Evolutionary conservation across 1,284 basidiomycete species (phyloP).

Genomic region (Cutaneotrichosporon sp.): DNA sequence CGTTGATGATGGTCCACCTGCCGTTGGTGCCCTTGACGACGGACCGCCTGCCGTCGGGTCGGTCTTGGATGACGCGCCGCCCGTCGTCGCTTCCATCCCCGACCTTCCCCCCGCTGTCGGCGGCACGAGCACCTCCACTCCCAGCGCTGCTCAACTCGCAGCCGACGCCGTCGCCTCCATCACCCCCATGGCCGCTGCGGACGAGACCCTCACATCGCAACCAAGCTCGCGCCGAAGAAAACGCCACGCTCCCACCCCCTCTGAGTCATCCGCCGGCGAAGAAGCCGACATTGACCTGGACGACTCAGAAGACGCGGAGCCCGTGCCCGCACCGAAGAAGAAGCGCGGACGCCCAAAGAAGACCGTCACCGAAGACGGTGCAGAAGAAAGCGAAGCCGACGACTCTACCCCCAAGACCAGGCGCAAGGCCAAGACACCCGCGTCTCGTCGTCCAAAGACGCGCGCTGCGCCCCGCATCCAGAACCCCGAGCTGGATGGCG

Average conservation of each 20-base stretch:
- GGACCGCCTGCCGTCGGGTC: not conserved
- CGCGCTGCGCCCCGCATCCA: not conserved
- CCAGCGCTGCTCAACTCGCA: not conserved
- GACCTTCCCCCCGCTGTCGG: not conserved
- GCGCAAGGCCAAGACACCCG: conserved; percentile 2
- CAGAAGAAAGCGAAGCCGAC: not conserved
- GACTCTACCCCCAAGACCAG: not conserved
- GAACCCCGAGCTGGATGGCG: conserved; percentile 28
- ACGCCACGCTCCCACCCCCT: not conserved
- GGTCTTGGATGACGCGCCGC: not conserved
- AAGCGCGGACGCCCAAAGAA: not conserved
- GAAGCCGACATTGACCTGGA: not conserved
- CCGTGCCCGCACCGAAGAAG: not conserved
- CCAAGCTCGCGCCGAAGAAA: not conserved
- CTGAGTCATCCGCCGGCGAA: not conserved
- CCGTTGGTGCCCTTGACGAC: not conserved
- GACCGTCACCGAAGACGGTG: not conserved
- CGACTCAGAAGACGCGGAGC: not conserved
- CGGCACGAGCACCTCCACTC: not conserved
- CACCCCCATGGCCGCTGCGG: not conserved
- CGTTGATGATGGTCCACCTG: not conserved
- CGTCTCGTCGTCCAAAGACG: not conserved
- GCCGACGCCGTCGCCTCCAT: conserved; percentile 10
- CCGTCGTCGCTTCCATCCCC: not conserved
- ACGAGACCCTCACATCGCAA: not conserved